phyloP scores from a whole-genome alignment of 1,139 yeast species.

The Geotrichum candidum region DNA sequence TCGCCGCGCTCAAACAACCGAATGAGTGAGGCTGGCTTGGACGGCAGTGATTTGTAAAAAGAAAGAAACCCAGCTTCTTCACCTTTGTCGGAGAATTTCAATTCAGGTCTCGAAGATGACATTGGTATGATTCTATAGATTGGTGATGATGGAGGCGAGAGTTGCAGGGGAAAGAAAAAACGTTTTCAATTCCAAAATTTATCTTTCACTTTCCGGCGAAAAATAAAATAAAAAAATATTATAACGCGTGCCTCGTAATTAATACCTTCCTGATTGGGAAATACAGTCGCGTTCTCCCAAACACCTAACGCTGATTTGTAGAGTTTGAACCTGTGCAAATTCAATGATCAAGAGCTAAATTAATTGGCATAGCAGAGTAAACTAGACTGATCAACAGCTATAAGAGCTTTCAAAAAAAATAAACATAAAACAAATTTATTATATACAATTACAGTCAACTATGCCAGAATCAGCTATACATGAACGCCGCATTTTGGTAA shows the following conservation, averaged over 20 bases:
- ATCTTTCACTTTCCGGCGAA: not conserved
- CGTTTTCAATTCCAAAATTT: not conserved
- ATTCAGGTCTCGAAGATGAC: constrained; percentile 56
- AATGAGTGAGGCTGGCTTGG: constrained; percentile 42
- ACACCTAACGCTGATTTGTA: not conserved
- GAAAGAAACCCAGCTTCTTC: constrained; percentile 64
- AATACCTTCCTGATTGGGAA: not conserved
- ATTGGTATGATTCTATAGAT: not conserved
- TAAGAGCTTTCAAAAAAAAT: not conserved
- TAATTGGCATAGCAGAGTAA: no score
- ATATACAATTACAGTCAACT: not conserved
- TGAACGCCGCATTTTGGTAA: constrained; percentile 70
- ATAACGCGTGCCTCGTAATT: not conserved
- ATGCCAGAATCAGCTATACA: constrained; percentile 40
- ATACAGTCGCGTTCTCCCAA: not conserved
- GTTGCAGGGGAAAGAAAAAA: not conserved
- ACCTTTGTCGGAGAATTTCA: constrained; percentile 58
- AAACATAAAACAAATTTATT: not conserved
- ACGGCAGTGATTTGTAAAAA: constrained; percentile 48
- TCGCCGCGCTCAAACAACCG: constrained; percentile 73
- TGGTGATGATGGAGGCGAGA: not conserved
- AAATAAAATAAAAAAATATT: not conserved
- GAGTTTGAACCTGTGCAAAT: not conserved
- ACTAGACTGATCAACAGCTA: not conserved
- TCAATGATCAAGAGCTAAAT: no score